These are phyloP conservation scores for Lipomyces chichibuensis DNA, from an alignment of 805 yeast genomes.

Conservation along the genomic window DNA sequence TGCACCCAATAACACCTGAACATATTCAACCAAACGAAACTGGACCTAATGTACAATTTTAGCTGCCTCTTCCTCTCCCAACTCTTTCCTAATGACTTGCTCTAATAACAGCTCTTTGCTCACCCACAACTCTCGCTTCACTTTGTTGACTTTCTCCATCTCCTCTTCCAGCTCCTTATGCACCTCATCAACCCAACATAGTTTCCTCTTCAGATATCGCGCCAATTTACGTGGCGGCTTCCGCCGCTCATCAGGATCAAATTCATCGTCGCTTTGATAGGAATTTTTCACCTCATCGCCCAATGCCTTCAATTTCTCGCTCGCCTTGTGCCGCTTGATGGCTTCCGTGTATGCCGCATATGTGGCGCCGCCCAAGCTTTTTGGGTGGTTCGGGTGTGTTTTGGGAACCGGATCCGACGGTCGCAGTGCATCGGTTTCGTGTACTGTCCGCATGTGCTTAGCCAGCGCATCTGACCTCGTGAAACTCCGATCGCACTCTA, in stretches of 20 bases:
- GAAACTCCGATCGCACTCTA: conserved; percentile 66
- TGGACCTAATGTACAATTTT: conserved; percentile 28
- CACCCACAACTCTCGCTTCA: conserved; percentile 40
- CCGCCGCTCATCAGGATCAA: conserved; percentile 31
- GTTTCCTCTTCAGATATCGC: conserved; percentile 38
- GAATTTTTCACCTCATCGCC: conserved; percentile 7
- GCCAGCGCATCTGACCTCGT: conserved; percentile 64
- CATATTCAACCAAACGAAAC: background rate
- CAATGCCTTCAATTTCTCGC: conserved; percentile 1
- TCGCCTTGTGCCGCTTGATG: conserved; percentile 4
- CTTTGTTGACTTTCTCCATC: conserved; percentile 33
- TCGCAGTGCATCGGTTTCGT: conserved; percentile 47
- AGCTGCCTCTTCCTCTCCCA: conserved; percentile 36
- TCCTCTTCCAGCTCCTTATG: conserved; percentile 37
- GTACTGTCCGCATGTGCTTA: conserved; percentile 64
- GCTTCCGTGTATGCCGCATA: conserved; percentile 14
- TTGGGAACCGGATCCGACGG: conserved; percentile 32
- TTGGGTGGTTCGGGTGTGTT: conserved; percentile 17
- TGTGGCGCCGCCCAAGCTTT: conserved; percentile 19
- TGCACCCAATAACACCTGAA: background rate
- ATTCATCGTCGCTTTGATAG: conserved; percentile 14
- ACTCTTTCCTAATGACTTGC: conserved; percentile 37
- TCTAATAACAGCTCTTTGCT: conserved; percentile 46
- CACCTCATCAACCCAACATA: conserved; percentile 43
- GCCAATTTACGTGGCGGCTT: conserved; percentile 24